These are phyloP conservation scores for Aspergillus tanneri DNA, from an alignment of 2,329 filamentous ascomycete species.

Conservation along the genomic window DNA sequence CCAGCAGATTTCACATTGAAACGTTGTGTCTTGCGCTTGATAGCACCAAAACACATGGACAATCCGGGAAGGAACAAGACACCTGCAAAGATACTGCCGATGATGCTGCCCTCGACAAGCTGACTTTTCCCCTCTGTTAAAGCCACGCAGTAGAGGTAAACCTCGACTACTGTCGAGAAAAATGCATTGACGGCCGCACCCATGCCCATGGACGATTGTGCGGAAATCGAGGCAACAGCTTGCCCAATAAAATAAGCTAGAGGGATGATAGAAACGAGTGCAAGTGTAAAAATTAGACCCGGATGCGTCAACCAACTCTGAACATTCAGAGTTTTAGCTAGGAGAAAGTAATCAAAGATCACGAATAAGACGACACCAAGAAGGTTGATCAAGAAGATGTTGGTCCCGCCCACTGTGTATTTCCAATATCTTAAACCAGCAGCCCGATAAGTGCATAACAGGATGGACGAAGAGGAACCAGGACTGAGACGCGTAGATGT, in stretches of 20 bases:
- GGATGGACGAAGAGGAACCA: slow-evolving; percentile 75
- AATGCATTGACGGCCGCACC: slow-evolving; percentile 97
- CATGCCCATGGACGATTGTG: slow-evolving; percentile 96
- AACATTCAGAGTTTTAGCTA: slow-evolving; percentile 67
- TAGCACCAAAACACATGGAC: slow-evolving; percentile 97
- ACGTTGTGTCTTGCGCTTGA: slow-evolving; percentile 95
- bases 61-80: slow-evolving; percentile 90
- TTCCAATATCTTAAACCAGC: slow-evolving; percentile 98
- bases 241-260: slow-evolving; percentile 98
- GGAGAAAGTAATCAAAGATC: slow-evolving; percentile 85
- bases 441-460: slow-evolving; percentile 95
- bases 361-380: slow-evolving; percentile 91
- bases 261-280: slow-evolving; percentile 88
- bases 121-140: slow-evolving; percentile 87
- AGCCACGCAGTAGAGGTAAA: slow-evolving; percentile 95
- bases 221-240: slow-evolving; percentile 96
- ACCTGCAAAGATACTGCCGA: slow-evolving; percentile 96
- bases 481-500: slow-evolving; percentile 69
- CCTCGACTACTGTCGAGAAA: slow-evolving; percentile 95
- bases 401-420: slow-evolving; percentile 96
- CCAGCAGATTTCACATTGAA: slow-evolving; percentile 97
- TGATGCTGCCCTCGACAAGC: slow-evolving; percentile 93
- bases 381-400: slow-evolving; percentile 98
- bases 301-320: slow-evolving; percentile 74
- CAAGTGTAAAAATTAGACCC: slow-evolving; percentile 80